Base-by-base conservation (phyloP, 2,329 filamentous ascomycete genomes). In the Curvularia spicifera region DNA sequence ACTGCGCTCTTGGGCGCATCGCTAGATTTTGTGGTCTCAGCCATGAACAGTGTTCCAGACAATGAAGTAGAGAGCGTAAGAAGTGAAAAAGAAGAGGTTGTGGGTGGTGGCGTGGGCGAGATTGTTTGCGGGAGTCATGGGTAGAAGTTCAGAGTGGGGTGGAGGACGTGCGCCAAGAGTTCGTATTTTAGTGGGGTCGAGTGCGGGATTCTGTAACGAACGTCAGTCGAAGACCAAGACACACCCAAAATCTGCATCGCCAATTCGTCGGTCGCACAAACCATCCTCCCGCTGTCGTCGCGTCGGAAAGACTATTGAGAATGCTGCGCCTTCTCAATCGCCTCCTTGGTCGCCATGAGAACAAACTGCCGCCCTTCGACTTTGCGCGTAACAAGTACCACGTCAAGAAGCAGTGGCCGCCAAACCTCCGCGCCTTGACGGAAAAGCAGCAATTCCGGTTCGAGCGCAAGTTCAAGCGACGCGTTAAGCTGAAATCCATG, bases 401-500 rank as follows among this genome's bases (percentile, higher is more conserved):
- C 69, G 85, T 87, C 48, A 89, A 90, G 77, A 90, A 89, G 72
- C 80, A 86, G 64, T 94, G 91, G 91, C 91, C 91, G 56, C 91
- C 91, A 12, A 87, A 93, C 76, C 90, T 94, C 76, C 79, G 82
- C 61, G 84, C 86, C 71, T 83, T 94, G 58, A 86, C 86, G 37
- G 79, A 82, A 46, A 89, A 90, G 75, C 87, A 93, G 71, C 88
- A 93, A 76, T 89, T 93, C 73, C 84, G 87, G 43, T 88, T 92
- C 67, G 91, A 94, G 80, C 87, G 90, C 75, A 88, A 89, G 72
- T 93, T 89, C 78, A 90, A 91, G 78, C 83, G 91, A 51, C 84
- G 91, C 53, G 77, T 89, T 26, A 82, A 83, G 57, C 76, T 90
- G 65, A 85, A 86, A 67, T 85, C 84, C 71, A 82, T 83, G 40